Base-by-base conservation (phyloP, 2,329 filamentous ascomycete genomes). In the Pseudogymnoascus sp. region DNA sequence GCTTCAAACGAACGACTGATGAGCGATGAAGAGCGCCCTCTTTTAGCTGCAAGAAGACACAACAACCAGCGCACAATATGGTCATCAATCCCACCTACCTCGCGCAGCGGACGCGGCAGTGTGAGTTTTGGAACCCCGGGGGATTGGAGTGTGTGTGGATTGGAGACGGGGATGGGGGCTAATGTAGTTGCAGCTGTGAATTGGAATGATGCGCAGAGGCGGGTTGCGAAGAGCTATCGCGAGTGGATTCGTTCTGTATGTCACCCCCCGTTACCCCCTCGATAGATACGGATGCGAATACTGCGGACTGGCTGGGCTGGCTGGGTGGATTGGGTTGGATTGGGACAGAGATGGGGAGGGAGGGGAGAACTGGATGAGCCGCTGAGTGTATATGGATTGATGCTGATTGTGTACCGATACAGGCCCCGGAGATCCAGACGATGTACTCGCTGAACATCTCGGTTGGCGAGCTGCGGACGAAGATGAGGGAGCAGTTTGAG, bases 401-500 rank as follows among this genome's bases (percentile, higher is more conserved):
- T 39, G 61, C 68, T 70, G 65, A 72, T 39, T 65, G 19, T 8
- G 21, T 34, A 14, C 67, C 16, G 23, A 48, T 34, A 64, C 76
- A 99, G 95, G 92, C 92, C 43, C 93, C 95, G 67, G 93, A 98
- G 77, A 93, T 99, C 75, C 95, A 98, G 78, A 90, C 87, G 67
- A 96, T 98, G 92, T 99, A 99, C 85, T 90, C 90, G 67, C 82
- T 99, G 74, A 91, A 90, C 75, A 85, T 96, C 74, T 92, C 93
- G 62, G 87, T 97, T 62, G 90, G 93, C 43, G 83, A 85, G 68
- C 88, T 99, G 75, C 90, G 95, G 71, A 96, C 93, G 65, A 93
- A 96, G 80, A 90, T 98, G 77, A 86, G 95, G 76, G 90, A 98
- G 80, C 93, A 99, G 76, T 99, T 97, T 76, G 95, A 99, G 83